Evolutionary conservation across 768 basidiomycete species (phyloP).

Genomic region (Holtermanniella nyarrowii): DNA sequence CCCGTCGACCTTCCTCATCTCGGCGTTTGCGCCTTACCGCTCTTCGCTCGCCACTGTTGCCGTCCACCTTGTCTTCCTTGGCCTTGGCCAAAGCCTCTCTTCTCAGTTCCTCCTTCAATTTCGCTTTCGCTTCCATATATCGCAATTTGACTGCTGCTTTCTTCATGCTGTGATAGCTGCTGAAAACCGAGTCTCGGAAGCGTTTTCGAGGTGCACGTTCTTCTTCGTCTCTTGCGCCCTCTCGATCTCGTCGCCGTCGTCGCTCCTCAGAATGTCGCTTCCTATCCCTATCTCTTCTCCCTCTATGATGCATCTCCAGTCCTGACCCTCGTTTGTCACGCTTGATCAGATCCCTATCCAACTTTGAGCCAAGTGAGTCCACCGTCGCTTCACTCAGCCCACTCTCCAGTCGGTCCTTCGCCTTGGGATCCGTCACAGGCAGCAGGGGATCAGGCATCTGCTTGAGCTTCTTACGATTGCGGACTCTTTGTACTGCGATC

Average conservation of each 20-base stretch:
- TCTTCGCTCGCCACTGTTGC: neutral
- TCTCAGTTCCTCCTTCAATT: constrained; percentile 19
- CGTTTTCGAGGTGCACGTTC: constrained; percentile 1
- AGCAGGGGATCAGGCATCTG: neutral
- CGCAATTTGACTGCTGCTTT: constrained; percentile 26
- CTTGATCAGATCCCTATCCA: neutral
- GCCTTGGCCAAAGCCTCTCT: constrained; percentile 17
- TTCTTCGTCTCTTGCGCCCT: neutral
- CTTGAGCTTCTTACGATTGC: neutral
- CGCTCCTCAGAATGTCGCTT: no score
- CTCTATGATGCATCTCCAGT: neutral
- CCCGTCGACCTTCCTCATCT: neutral
- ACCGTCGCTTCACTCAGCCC: neutral
- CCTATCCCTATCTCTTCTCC: neutral
- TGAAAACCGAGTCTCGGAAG: constrained; percentile 29
- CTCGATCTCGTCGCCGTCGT: no score
- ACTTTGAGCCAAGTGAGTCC: neutral
- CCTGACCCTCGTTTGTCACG: neutral
- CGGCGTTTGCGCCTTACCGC: neutral
- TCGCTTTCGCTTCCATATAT: constrained; percentile 24
- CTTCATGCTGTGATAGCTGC: constrained; percentile 27
- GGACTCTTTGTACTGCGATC: neutral
- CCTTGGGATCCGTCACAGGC: neutral
- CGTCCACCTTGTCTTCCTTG: neutral
- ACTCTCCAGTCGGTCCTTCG: no score